Base-by-base conservation (phyloP, 305 asterid species). In the Ajuga reptans region DNA sequence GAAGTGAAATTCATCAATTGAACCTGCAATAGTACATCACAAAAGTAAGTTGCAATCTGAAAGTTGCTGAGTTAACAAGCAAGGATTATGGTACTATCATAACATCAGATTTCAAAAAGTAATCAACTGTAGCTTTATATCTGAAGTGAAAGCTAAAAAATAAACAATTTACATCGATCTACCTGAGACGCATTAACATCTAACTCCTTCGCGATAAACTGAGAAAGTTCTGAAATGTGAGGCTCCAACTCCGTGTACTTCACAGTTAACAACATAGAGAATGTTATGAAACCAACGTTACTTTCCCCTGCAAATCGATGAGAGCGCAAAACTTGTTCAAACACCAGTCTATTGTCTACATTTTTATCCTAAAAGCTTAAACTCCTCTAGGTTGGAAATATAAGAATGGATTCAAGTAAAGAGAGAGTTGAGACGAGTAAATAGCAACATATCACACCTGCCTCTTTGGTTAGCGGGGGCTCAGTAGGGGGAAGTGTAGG, bases 201-300 rank as follows among this genome's bases (percentile, higher is more conserved):
- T 49, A 90, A 79, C 66, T 82, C 99, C 72, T 82, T 79, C 12
- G 96, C 84, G 57, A 93, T 83, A 39, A 59, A 68, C 72, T 82
- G 71, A 49, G 82, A 50, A 64, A 93, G 94, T 66, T 87, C 95
- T 14, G 85, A 55, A 63, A 87, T 75, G 34, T 51, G 95, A 77
- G 97, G 95, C 86, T 90, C 81, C 89, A 93, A 73, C 62, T 83
- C 84, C 6, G 88, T 71, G 87, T 81, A 81, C 62, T 81, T 89
- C 64, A 78, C 69, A 66, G 79, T 85, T 65, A 77, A 77, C 75
- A 81, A 78, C 94, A 93, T 82, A 69, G 68, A 84, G 79, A 93
- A 86, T 69, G 87, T 83, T 74, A 93, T 77, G 47, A 61, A 56
- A 50, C 92, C 92, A 69, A 88, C 76, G 70, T 77, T 82, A 47